Evolutionary conservation across 2,329 filamentous ascomycete genomes (phyloP).

Genomic region (Hirsutella minnesotensis): DNA sequence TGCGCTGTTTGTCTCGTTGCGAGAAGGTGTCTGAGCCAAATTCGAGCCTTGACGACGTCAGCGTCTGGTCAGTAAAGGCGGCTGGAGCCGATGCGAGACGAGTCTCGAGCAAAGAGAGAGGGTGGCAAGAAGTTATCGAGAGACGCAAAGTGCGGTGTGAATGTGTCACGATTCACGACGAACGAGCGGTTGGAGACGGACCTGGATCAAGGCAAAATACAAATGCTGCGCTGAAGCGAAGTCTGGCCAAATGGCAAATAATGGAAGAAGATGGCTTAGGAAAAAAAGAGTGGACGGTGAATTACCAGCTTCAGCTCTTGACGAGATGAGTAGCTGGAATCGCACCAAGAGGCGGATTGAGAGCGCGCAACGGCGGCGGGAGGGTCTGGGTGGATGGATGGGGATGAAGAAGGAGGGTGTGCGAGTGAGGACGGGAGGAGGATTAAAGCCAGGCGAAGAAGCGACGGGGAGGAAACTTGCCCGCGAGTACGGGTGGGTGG

Average conservation of each 20-base stretch:
- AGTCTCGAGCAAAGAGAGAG: background rate
- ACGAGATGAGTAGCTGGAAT: conserved; percentile 42
- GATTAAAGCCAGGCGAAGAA: conserved; percentile 6
- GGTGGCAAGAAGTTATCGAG: background rate
- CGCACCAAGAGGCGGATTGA: conserved; percentile 29
- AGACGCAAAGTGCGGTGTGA: background rate
- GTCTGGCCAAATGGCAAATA: conserved; percentile 15
- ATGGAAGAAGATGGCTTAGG: conserved; percentile 8
- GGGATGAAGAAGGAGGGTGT: conserved; percentile 3
- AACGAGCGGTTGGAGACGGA: background rate
- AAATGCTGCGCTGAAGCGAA: conserved; percentile 13
- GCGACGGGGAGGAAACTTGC: conserved; percentile 2
- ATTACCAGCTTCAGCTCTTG: conserved; percentile 42
- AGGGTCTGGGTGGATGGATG: conserved; percentile 4
- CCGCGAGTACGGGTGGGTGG: background rate
- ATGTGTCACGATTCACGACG: background rate
- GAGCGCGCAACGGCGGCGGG: conserved; percentile 6
- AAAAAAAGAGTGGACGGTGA: conserved; percentile 46
- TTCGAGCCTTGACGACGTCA: background rate
- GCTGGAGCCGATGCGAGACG: background rate
- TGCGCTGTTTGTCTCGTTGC: background rate
- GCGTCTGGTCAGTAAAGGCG: background rate
- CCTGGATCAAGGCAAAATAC: conserved; percentile 5
- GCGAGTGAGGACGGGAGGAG: conserved; percentile 4
- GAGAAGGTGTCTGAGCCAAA: background rate